Evolutionary conservation across 768 basidiomycete genomes (phyloP).

Genomic region (Russula sp.): DNA sequence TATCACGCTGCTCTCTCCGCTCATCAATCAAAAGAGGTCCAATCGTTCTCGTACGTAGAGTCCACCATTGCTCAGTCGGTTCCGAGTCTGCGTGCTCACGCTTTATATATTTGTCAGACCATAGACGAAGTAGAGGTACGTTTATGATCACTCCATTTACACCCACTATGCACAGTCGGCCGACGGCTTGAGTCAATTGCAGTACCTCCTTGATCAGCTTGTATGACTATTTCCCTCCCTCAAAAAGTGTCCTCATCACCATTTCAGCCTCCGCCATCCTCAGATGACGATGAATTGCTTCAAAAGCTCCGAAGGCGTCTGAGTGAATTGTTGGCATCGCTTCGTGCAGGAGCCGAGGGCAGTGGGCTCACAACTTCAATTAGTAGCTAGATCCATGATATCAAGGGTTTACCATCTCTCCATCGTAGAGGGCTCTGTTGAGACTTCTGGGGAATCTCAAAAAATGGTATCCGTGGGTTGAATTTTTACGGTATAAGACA

Average conservation of each 20-base stretch:
- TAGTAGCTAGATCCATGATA: not conserved
- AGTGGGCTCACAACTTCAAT: not conserved
- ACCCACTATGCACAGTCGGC: not conserved
- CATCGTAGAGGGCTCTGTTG: too few relatives aligned
- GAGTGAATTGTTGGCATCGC: slow-evolving; percentile 21
- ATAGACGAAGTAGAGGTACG: slow-evolving; percentile 28
- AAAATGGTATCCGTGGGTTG: too few relatives aligned
- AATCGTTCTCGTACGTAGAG: slow-evolving; percentile 19
- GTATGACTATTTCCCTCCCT: slow-evolving; percentile 5
- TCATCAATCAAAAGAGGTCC: slow-evolving; percentile 19
- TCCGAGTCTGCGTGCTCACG: not conserved
- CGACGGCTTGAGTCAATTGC: not conserved
- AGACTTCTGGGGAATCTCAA: too few relatives aligned
- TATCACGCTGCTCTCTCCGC: not conserved
- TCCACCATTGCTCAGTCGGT: not conserved
- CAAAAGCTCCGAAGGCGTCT: slow-evolving; percentile 24
- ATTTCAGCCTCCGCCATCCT: slow-evolving; percentile 24
- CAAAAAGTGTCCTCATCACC: not conserved
- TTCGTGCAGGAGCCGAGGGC: slow-evolving; percentile 26
- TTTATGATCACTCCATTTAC: not conserved
- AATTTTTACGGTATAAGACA: too few relatives aligned
- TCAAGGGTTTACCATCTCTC: not conserved
- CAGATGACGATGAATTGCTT: slow-evolving; percentile 25
- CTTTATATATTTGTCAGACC: slow-evolving; percentile 15
- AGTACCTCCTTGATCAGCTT: slow-evolving; percentile 28